Conservation (phyloP, 2,329 filamentous ascomycete genomes). For the Diaporthe helianthi region DNA sequence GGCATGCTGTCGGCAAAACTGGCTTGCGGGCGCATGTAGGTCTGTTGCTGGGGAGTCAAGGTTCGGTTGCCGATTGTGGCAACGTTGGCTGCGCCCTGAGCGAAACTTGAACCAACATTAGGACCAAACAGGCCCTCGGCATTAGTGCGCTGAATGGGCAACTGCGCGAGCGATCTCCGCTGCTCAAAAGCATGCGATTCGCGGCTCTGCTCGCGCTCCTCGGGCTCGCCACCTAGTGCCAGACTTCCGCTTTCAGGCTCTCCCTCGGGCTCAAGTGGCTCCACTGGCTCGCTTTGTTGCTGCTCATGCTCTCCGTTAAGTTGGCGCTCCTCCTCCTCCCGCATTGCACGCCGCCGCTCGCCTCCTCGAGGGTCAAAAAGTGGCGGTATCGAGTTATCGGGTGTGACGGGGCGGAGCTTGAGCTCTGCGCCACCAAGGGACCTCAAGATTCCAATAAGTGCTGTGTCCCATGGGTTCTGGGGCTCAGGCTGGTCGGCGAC, state of each 20-base stretch:
- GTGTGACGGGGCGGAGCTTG: conserved; percentile 25
- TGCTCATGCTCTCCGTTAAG: conserved; percentile 57
- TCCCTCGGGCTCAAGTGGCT: conserved; percentile 64
- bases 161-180: conserved; percentile 73
- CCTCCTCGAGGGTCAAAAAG: conserved; percentile 86
- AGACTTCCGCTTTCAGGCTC: conserved; percentile 82
- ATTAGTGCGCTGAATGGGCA: conserved; percentile 74
- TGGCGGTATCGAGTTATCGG: conserved; percentile 58
- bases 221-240: conserved; percentile 90
- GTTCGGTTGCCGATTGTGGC: conserved; percentile 71
- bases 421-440: conserved; percentile 35
- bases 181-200: conserved; percentile 61
- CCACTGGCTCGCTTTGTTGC: conserved; percentile 37
- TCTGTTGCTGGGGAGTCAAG: conserved; percentile 81
- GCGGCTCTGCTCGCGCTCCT: conserved; percentile 70
- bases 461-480: conserved; percentile 28
- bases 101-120: conserved; percentile 56
- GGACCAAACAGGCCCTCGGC: conserved; percentile 63
- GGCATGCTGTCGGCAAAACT: conserved; percentile 68
- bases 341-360: conserved; percentile 79
- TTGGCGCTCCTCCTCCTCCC: conserved; percentile 71
- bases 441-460: conserved; percentile 32
- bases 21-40: conserved; percentile 69
- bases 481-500: not conserved
- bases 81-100: conserved; percentile 57